Evolutionary conservation across 2,329 filamentous ascomycete species (phyloP), one percentile per base, ranked within the genome.

Genomic region (Trichoderma brevicompactum): DNA sequence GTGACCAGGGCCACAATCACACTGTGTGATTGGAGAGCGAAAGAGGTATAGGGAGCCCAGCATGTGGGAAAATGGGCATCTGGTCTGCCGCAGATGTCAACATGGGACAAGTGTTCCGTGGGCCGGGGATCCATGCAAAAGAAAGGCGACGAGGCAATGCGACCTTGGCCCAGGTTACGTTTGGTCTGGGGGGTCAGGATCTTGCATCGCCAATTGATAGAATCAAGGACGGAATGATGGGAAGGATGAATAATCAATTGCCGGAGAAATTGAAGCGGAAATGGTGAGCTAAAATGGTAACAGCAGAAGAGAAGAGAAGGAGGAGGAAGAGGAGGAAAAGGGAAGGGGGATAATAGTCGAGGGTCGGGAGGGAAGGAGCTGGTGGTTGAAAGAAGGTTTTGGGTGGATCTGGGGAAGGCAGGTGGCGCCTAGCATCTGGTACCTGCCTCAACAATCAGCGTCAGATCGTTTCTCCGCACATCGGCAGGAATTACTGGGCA

Each of bases 301-400:
- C 23, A 41, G 4, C 7, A 7, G 38, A 12, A 34, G 38, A 28
- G 8, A 23, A 19, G 43, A 19, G 19, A 28, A 41, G 40, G 17
- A 17, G 50, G 32, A 41, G 1, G 64, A 65, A 66, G 54, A 68
- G 49, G 66, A n/a, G 12, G 28, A 40, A 9, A 15, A 23, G 59
- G 13, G 17, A 40, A 23, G 17, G 15, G 15, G n/a, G 23, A 34
- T 54, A 64, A 64, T 41, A 69, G 64, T 13, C 2, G 17, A 53
- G 28, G 53, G 40, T 38, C 23, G 34, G 38, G 34, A 43, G 49
- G 38, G 49, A 40, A 10, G 43, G 9, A 40, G 44, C 36, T 34
- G 41, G 63, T 44, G 13, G 66, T 67, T 58, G 64, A 65, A 67
- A 67, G 64, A 67, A 67, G 66, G 66, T 67, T 67, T 28, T 23